Conservation (phyloP, 352 stramenopile species). For the Phytophthora lateralis region DNA sequence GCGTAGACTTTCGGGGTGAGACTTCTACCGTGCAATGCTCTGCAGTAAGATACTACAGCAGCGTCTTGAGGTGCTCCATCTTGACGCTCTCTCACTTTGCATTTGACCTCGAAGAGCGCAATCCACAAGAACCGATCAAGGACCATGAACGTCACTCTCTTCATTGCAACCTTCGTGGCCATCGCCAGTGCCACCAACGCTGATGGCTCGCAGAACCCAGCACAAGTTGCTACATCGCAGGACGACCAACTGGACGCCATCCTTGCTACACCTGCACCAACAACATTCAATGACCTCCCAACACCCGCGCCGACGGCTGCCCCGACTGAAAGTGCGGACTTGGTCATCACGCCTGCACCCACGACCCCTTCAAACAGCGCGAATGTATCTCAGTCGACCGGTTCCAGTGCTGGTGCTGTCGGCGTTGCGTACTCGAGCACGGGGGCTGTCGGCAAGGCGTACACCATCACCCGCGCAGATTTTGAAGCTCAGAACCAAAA, state of each 20-base stretch:
- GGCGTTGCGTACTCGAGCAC: conserved; percentile 18
- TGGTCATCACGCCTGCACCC: conserved; percentile 18
- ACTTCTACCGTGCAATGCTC: conserved; percentile 23
- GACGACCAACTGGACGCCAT: conserved; percentile 7
- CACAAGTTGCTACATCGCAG: conserved; percentile 22
- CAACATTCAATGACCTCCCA: conserved; percentile 10
- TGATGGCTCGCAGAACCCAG: conserved; percentile 17
- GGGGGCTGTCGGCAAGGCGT: conserved; percentile 33
- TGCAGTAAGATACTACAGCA: neutral
- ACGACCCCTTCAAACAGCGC: conserved; percentile 9
- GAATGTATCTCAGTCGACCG: conserved; percentile 5
- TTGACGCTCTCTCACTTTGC: conserved; percentile 26
- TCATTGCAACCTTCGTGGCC: conserved; percentile 40
- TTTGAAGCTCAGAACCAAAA: conserved; percentile 27
- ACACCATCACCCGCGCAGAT: conserved; percentile 32
- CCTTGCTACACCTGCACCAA: conserved; percentile 15
- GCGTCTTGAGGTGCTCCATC: conserved; percentile 3
- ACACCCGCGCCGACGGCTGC: conserved; percentile 28
- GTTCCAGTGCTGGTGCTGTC: conserved; percentile 12
- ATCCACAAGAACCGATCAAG: conserved; percentile 10
- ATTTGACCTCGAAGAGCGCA: conserved; percentile 33
- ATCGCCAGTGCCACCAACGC: conserved; percentile 30
- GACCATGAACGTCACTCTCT: conserved; percentile 49
- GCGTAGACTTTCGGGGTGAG: conserved; percentile 10
- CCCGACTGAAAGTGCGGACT: conserved; percentile 20